Base-by-base conservation (phyloP, 495 filamentous ascomycete genomes). In the Neurospora sp. region DNA sequence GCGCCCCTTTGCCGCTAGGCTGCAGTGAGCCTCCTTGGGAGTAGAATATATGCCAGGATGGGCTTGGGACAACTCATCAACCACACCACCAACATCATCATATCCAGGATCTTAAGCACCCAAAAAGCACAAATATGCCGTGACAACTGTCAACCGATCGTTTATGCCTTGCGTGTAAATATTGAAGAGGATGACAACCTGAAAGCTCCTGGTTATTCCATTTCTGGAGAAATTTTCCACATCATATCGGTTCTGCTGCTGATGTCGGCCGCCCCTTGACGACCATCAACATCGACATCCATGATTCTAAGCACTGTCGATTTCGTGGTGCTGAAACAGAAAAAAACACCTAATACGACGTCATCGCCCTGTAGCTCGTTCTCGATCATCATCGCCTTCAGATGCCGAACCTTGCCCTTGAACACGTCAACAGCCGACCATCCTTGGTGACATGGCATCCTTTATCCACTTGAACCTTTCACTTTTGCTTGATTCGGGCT, bases 1-100 rank as follows among this genome's bases (percentile, higher is more conserved):
- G 82, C 79, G 54, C 54, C 54, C 27, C 27, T 71, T 82, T 82
- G 80, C 82, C 81, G 78, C 81, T 82, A 77, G 81, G 80, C 81
- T 81, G 82, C 83, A 82, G 75, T 77, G 54, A 35, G 54, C 54
- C 54, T 62, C 54, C 54, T 62, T 62, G 54, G 54, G 54, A 62
- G 27, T 62, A 31, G 4, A 31, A 31, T 31, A 31, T 20, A 23
- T 54, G 46, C 23, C 27, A 62, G 12, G 27, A 62, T 14, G 27
- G 54, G 23, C 23, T 31, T 31, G 54, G 54, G 27, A 66, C 54
- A 66, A 66, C 54, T 66, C 54, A 66, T 66, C 54, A 66, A 66
- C 54, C 54, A 66, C 54, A 66, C 54, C 54, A 66, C 54, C 27
- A 66, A 1, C 5, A 16, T 3, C 27, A 18, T 66, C 27, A 66